Evolutionary conservation across 2,329 filamentous ascomycete genomes (phyloP).

Genomic region (Venturia pyrina): DNA sequence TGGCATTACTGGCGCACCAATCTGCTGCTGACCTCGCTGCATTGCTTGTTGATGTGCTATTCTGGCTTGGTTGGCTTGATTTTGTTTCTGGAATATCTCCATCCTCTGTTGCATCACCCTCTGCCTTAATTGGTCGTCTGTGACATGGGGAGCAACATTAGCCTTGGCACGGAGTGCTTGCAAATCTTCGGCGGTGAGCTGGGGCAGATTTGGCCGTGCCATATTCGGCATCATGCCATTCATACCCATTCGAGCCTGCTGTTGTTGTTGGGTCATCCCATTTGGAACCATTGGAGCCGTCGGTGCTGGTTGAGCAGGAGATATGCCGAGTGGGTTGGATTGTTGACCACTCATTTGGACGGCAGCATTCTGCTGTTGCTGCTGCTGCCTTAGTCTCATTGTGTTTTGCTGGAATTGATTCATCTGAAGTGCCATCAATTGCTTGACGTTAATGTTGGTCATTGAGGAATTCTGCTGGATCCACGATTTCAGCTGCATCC

Average conservation of each 20-base stretch:
- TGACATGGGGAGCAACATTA: background rate
- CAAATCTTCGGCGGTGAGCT: background rate
- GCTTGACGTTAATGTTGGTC: background rate
- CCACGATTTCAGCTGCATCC: constrained; percentile 3
- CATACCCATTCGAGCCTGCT: constrained; percentile 6
- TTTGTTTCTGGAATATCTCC: background rate
- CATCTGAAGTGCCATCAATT: background rate
- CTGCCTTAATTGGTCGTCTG: constrained; percentile 4
- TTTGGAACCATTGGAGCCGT: constrained; percentile 6
- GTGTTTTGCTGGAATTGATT: background rate
- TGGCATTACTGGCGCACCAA: background rate
- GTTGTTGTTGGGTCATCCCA: background rate
- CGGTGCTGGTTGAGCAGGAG: background rate
- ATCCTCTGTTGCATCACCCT: background rate
- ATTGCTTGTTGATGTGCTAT: background rate
- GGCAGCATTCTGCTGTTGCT: background rate
- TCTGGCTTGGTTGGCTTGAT: background rate
- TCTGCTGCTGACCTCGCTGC: constrained; percentile 4
- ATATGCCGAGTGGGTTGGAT: background rate
- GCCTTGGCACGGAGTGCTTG: background rate
- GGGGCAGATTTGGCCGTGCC: background rate
- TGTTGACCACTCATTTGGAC: background rate
- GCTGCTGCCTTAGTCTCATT: background rate
- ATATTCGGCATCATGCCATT: background rate
- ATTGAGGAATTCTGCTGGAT: background rate